Base-by-base conservation (phyloP, 345 rosid species). In the Linum trigynum region DNA sequence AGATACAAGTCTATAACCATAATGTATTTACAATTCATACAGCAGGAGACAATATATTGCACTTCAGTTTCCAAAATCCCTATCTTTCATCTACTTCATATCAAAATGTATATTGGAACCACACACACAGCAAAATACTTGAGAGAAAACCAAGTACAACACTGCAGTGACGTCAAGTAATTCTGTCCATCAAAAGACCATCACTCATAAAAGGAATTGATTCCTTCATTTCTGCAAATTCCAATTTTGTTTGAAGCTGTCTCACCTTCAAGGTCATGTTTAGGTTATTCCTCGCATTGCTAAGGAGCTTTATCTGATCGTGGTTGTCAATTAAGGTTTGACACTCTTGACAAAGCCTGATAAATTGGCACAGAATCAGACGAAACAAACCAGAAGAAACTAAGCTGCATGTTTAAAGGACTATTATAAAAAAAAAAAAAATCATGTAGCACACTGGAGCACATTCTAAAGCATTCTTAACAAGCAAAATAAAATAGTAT, bases 261-360 rank as follows among this genome's bases (percentile, higher is more conserved):
- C 66, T 23, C 62, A 94, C 99, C 92, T 91, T 94, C 64, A 94
- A 76, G 42, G 97, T 94, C 55, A 83, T 91, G 67, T 81, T 91
- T 50, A 94, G 82, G 79, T 94, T 94, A 79, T 91, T 94, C 81
- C 97, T 81, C 37, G 90, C 88, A 77, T 94, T 88, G 81, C 97
- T 94, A 67, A 94, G 86, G 63, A 94, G 86, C 88, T 94, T 90
- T 70, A 94, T 94, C 74, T 94, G 97, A 75, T 94, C 97, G 65
- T 94, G 99, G 75, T 94, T 94, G 57, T 94, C 96, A 71, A 94
- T 94, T 79, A 94, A 87, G 53, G 75, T 94, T 78, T 94, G 99
- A 66, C 99, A 94, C 75, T 94, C 99, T 69, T 81, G 92, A 64
- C 99, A 94, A 59, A 85, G 81, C 78, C 99, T 94, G 82, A 70